Conservation (phyloP, 139 green algal species). For the Coccomyxa sp. region DNA sequence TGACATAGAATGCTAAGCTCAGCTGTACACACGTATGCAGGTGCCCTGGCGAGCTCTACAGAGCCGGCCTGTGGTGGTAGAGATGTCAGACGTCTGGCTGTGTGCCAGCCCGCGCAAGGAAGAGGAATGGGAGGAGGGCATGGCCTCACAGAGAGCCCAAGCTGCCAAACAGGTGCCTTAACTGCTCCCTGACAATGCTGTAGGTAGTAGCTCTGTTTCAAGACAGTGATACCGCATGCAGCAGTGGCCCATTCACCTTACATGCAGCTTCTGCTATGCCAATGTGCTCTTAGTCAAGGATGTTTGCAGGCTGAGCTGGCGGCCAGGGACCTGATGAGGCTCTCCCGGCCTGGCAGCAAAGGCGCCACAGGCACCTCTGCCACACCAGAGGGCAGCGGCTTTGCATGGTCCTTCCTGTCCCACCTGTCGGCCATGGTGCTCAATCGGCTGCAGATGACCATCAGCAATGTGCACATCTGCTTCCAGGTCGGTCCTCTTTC, state of each 20-base stretch:
- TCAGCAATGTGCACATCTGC: constrained; percentile 61
- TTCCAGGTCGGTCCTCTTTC: constrained; percentile 46
- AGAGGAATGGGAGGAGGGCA: constrained; percentile 26
- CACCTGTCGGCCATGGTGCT: constrained; percentile 54
- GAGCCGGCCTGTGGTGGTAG: constrained; percentile 27
- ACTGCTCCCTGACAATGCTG: no score
- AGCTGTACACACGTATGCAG: constrained; percentile 17
- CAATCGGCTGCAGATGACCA: constrained; percentile 63
- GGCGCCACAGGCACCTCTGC: constrained; percentile 7
- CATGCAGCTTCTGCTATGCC: no score
- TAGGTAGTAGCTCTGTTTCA: no score
- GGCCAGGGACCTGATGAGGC: constrained; percentile 60
- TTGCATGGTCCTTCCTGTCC: constrained; percentile 42
- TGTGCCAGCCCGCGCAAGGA: constrained; percentile 12
- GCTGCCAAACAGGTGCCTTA: constrained; percentile 69
- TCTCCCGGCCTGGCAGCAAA: constrained; percentile 19
- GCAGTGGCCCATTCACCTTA: no score
- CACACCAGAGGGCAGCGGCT: constrained; percentile 12
- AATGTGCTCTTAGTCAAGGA: no score
- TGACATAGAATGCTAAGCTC: no score
- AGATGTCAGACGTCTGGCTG: constrained; percentile 32
- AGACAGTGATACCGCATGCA: no score
- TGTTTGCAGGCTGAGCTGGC: constrained; percentile 49
- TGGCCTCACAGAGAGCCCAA: constrained; percentile 32
- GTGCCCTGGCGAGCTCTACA: constrained; percentile 37